Percentiles rank a stretch among this genome's conserved stretches.
phyloP scores from a whole-genome alignment of 345 rosid genomes.

The Adansonia digitata region DNA sequence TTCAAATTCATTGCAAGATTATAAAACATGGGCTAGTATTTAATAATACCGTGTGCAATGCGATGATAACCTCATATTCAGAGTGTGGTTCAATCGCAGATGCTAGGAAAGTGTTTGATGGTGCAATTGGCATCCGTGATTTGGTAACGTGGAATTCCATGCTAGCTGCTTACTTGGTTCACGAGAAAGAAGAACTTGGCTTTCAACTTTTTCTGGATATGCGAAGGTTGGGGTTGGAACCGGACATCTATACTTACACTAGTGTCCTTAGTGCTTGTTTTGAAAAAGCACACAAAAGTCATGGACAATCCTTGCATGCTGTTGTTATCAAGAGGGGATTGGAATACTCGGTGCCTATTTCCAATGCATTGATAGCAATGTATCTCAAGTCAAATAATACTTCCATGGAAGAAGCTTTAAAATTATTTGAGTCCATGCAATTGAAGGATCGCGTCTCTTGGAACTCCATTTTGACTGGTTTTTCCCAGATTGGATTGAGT shows the following conservation, averaged over 20 bases:
- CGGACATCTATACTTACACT: constrained; percentile 64
- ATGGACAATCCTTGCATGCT: constrained; percentile 55
- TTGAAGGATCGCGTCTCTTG: constrained; percentile 65
- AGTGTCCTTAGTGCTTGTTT: constrained; percentile 56
- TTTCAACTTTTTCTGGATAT: constrained; percentile 46
- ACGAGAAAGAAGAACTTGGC: constrained; percentile 45
- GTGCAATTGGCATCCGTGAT: constrained; percentile 37
- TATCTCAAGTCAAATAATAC: constrained; percentile 42
- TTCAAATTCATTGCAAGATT: constrained; percentile 58
- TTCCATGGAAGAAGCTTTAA: constrained; percentile 47
- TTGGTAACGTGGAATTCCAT: constrained; percentile 72
- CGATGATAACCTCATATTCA: constrained; percentile 54
- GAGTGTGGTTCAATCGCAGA: constrained; percentile 54
- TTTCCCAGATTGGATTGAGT: constrained; percentile 48
- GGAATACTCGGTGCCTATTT: constrained; percentile 43
- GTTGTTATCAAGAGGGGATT: constrained; percentile 64
- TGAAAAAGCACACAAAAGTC: constrained; percentile 26
- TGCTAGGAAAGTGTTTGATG: constrained; percentile 52
- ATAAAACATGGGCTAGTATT: constrained; percentile 42
- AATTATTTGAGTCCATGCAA: constrained; percentile 46
- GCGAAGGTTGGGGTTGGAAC: constrained; percentile 39
- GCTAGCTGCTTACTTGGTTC: constrained; percentile 55
- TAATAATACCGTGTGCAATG: constrained; percentile 52
- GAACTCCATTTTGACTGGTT: constrained; percentile 69
- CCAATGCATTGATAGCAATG: constrained; percentile 63